A percentile compares a stretch with the other conserved stretches of the same genome.
phyloP scores from a whole-genome alignment of 305 asterid genomes.

The Fraxinus greggii region DNA sequence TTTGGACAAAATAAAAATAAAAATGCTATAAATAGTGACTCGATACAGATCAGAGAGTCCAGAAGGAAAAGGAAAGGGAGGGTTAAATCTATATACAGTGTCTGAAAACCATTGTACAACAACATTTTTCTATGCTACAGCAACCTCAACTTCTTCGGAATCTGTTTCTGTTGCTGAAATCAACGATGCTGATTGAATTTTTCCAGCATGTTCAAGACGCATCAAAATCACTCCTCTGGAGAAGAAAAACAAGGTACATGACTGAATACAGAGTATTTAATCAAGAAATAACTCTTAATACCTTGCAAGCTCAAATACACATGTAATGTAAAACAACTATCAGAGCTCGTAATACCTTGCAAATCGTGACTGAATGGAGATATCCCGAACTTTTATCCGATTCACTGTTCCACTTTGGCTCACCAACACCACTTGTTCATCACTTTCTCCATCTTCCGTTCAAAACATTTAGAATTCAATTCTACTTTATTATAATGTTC shows the following conservation, averaged over 20 bases:
- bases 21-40: neutral
- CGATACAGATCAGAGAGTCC: neutral
- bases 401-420: slow-evolving; percentile 99
- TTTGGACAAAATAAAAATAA: neutral
- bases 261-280: neutral
- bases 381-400: slow-evolving; percentile 90
- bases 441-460: slow-evolving; percentile 92
- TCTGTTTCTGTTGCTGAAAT: slow-evolving; percentile 77
- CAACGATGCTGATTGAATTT: slow-evolving; percentile 85
- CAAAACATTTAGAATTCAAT: slow-evolving; percentile 15
- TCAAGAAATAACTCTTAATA: neutral
- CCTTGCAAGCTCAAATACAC: neutral
- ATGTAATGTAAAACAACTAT: neutral
- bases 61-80: neutral
- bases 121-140: slow-evolving; percentile 13
- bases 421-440: slow-evolving; percentile 93
- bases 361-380: slow-evolving; percentile 87
- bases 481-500: slow-evolving; percentile 10
- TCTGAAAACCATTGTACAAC: neutral
- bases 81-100: neutral
- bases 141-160: slow-evolving; percentile 47
- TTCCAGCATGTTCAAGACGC: slow-evolving; percentile 95
- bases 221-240: slow-evolving; percentile 90
- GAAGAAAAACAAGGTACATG: neutral
- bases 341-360: slow-evolving; percentile 58